Base-by-base conservation (phyloP, 345 rosid genomes). In the Gossypium ekmanianum region DNA sequence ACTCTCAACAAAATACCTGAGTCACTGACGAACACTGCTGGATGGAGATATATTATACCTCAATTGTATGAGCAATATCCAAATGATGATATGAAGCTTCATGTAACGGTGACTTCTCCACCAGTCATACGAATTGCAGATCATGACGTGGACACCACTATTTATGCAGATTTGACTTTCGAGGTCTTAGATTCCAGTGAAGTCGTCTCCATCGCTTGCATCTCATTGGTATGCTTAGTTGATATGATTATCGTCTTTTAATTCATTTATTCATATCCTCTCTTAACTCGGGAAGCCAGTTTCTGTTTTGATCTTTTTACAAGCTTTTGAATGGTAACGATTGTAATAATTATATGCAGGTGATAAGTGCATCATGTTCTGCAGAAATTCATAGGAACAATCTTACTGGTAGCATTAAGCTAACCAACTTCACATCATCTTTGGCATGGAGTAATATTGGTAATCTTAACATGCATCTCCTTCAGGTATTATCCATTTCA, bases 41-140 rank as follows among this genome's bases (percentile, higher is more conserved):
- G 87, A 43, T 93, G 94, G 94, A 86, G 82, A 73, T 71, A 77
- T 73, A 78, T 89, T 18, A 79, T 85, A 75, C 97, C 98, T 71
- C 80, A 83, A 71, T 82, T 93, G 17, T 91, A 88, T 75, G 75
- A 24, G 58, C 87, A 61, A 48, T 91, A 87, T 76, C 94, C 98
- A 13, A 41, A 90, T 55, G 82, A 83, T 17, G 80, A 84, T 75
- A 88, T 91, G 90, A 77, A 61, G 74, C 84, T 91, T 20, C 79
- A 82, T 24, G 76, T 88, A 69, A 77, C 87, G 0, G 83, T 86
- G 20, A 75, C 89, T 67, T 83, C 90, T 75, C 88, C 88, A 71
- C 98, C 97, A 12, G 55, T 63, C 51, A 79, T 86, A 79, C 77
- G 29, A 55, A 77, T 91, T 72, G 51, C 75, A 18, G 78, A 74